Conservation (phyloP, 257 asterid species). For the Ligustrum vulgare region DNA sequence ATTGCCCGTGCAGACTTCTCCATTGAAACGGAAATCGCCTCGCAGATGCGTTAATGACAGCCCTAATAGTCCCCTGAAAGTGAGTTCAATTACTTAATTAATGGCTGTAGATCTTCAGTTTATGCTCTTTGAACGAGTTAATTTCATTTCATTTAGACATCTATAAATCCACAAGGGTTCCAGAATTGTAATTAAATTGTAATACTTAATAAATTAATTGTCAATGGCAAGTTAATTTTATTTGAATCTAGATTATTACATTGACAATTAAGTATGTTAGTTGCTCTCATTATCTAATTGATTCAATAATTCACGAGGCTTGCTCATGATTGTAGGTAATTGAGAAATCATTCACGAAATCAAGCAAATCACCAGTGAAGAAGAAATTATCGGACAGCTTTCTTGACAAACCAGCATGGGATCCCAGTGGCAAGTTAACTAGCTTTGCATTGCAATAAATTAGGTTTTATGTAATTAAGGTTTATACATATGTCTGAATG, state of each 20-base stretch:
- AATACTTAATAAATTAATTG: not conserved
- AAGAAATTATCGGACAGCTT: constrained; percentile 42
- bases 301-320: not conserved
- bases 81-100: constrained; percentile 27
- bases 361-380: constrained; percentile 46
- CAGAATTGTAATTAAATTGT: not conserved
- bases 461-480: not conserved
- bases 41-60: constrained; percentile 45
- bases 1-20: constrained; percentile 40
- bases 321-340: constrained; percentile 30
- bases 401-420: constrained; percentile 56
- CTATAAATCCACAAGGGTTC: not conserved
- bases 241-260: not conserved
- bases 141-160: not conserved
- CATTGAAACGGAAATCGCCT: constrained; percentile 57
- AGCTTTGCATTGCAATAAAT: not conserved
- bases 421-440: constrained; percentile 61
- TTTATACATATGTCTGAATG: not conserved
- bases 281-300: constrained; percentile 16
- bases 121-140: not conserved
- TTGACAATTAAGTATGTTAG: not conserved
- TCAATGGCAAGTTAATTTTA: not conserved
- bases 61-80: constrained; percentile 46
- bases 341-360: constrained; percentile 31
- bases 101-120: not conserved